phyloP scores from a whole-genome alignment of 108 stramenopile species.

The Aurantiochytrium sp. region DNA sequence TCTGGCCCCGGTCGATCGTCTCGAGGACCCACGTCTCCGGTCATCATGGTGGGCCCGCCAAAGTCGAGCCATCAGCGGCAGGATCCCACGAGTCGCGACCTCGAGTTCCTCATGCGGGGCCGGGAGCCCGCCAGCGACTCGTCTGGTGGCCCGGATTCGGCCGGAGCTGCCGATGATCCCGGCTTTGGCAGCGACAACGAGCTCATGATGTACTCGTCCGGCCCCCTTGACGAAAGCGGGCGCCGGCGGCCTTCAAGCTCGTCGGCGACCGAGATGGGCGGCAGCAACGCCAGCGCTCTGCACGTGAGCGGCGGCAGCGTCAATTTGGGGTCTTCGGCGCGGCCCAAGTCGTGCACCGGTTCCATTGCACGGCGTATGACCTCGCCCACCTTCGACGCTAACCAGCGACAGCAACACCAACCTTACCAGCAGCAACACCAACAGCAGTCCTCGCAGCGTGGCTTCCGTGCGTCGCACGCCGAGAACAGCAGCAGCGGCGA shows the following conservation, averaged over 20 bases:
- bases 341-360: not conserved
- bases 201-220: not conserved
- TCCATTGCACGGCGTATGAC: not conserved
- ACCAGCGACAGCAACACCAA: not conserved
- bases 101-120: not conserved
- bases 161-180: not conserved
- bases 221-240: not conserved
- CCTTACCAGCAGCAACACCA: not conserved
- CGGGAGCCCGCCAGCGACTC: not conserved
- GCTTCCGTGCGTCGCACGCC: too few species aligned
- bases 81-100: slow-evolving; percentile 5
- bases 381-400: not conserved
- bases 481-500: too few species aligned
- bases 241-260: not conserved
- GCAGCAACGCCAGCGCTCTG: not conserved
- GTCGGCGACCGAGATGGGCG: not conserved
- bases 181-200: slow-evolving; percentile 30
- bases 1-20: too few species aligned
- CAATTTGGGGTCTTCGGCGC: not conserved
- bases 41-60: not conserved
- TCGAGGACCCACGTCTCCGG: not conserved
- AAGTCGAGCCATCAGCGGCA: not conserved
- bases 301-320: not conserved
- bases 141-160: not conserved
- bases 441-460: not conserved